Conservation (phyloP, 1,284 basidiomycete species). For the Peniophora sp. region DNA sequence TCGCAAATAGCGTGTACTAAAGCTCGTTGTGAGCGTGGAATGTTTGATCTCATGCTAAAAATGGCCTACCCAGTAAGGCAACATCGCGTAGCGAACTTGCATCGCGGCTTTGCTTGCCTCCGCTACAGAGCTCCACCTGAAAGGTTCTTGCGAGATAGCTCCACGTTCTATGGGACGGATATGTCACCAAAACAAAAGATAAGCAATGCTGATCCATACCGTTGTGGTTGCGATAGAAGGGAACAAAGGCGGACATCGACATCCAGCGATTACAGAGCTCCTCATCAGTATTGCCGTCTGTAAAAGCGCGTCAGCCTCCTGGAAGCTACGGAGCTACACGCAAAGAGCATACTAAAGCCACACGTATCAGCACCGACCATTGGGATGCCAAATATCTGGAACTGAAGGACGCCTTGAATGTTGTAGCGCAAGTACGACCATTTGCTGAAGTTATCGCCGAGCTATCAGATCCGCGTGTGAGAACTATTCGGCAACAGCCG, state of each 20-base stretch:
- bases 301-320: neutral
- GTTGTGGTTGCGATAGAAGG: conserved; percentile 71
- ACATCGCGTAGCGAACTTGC: conserved; percentile 52
- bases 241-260: conserved; percentile 69
- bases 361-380: conserved; percentile 74
- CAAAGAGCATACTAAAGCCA: conserved; percentile 42
- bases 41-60: conserved; percentile 1
- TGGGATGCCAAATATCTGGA: conserved; percentile 70
- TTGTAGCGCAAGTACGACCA: conserved; percentile 57
- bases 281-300: conserved; percentile 67
- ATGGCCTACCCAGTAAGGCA: conserved; percentile 64
- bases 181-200: too few species aligned
- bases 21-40: neutral
- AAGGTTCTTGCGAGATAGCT: conserved; percentile 66
- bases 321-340: too few species aligned
- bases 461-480: conserved; percentile 24
- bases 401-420: conserved; percentile 65
- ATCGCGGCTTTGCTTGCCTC: conserved; percentile 69
- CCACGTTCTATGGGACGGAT: too few species aligned
- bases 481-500: neutral
- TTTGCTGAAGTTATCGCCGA: conserved; percentile 66
- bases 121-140: conserved; percentile 69
- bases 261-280: conserved; percentile 81
- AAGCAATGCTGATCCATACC: too few species aligned
- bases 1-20: conserved; percentile 70